Evolutionary conservation across 139 green algal species (phyloP).

Genomic region (Coccomyxa sp.): DNA sequence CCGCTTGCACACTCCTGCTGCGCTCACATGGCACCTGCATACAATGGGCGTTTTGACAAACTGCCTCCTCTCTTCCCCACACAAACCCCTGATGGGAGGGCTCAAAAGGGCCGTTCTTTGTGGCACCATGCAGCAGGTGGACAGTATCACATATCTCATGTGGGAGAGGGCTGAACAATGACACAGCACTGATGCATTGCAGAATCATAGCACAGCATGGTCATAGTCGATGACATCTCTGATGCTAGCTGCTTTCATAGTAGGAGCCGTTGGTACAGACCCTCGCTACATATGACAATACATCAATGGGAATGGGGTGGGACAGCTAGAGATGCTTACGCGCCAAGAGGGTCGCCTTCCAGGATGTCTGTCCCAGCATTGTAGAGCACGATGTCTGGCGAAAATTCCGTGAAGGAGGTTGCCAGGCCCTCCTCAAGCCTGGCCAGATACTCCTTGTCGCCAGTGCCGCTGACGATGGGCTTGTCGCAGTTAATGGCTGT

Average conservation of each 20-base stretch:
- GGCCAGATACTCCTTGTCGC: constrained; percentile 31
- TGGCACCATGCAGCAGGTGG: not conserved
- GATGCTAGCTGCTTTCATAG: no score
- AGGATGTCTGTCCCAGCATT: constrained; percentile 83
- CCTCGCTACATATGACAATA: not conserved
- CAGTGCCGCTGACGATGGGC: constrained; percentile 18
- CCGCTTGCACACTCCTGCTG: constrained; percentile 34
- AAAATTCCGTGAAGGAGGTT: constrained; percentile 9
- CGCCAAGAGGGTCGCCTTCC: constrained; percentile 65
- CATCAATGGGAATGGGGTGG: no score
- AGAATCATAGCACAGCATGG: not conserved
- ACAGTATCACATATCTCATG: not conserved
- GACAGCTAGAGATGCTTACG: not conserved
- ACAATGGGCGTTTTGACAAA: no score
- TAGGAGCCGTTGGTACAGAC: no score
- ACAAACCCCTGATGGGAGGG: not conserved
- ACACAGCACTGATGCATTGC: not conserved
- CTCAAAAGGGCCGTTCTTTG: not conserved
- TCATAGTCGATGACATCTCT: no score
- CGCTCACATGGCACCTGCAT: constrained; percentile 37
- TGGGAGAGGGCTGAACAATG: not conserved
- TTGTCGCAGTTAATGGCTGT: constrained; percentile 36
- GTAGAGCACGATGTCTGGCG: constrained; percentile 67
- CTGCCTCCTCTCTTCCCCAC: not conserved
- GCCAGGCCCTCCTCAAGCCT: constrained; percentile 28